These are phyloP conservation scores for Stramenopiles sp. DNA, from an alignment of 352 stramenopile species.

Conservation along the genomic window DNA sequence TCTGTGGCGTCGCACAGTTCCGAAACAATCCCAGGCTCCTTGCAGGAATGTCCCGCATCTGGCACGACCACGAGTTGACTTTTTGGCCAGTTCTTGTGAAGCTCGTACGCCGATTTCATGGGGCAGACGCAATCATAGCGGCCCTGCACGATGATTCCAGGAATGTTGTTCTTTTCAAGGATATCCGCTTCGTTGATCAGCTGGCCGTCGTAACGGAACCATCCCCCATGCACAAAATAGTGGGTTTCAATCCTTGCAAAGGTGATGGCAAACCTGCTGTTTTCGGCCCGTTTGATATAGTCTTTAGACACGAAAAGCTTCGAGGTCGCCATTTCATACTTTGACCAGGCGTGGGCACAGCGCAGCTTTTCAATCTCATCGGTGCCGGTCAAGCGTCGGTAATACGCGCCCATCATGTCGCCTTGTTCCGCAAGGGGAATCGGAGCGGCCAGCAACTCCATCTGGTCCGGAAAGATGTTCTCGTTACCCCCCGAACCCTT, in stretches of 20 bases:
- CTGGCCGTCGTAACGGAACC: slow-evolving; percentile 59
- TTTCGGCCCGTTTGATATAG: slow-evolving; percentile 46
- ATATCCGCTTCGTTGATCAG: slow-evolving; percentile 59
- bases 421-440: slow-evolving; percentile 58
- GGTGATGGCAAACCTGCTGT: slow-evolving; percentile 53
- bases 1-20: slow-evolving; percentile 30
- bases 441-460: slow-evolving; percentile 17
- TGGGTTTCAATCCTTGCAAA: slow-evolving; percentile 79
- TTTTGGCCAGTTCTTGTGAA: slow-evolving; percentile 48
- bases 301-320: slow-evolving; percentile 20
- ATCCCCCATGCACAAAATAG: slow-evolving; percentile 68
- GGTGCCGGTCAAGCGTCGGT: slow-evolving; percentile 56
- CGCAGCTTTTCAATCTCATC: slow-evolving; percentile 50
- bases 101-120: slow-evolving; percentile 56
- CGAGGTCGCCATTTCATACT: slow-evolving; percentile 62
- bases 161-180: slow-evolving; percentile 59
- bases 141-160: slow-evolving; percentile 67
- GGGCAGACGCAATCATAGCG: slow-evolving; percentile 67
- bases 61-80: slow-evolving; percentile 44
- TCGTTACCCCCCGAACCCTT: slow-evolving; percentile 23
- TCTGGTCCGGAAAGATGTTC: background rate
- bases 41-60: slow-evolving; percentile 45
- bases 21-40: slow-evolving; percentile 45
- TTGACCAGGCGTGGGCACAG: slow-evolving; percentile 62
- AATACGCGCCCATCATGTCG: slow-evolving; percentile 57